phyloP scores from a whole-genome alignment of 2,329 filamentous ascomycete species.

The Trichoderma koningiopsis region DNA sequence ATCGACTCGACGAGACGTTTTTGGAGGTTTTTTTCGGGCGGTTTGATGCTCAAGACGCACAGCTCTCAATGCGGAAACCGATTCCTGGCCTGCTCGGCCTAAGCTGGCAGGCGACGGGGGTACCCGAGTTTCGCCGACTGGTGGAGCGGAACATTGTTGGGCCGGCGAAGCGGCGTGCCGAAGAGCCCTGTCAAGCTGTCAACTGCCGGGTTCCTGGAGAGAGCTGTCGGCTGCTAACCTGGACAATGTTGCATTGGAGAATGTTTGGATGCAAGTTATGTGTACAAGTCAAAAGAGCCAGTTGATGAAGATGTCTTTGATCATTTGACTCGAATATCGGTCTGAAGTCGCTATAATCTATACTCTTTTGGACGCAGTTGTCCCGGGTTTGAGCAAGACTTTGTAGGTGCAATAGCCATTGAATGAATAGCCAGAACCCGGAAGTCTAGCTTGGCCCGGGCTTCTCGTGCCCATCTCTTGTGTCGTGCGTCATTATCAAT shows the following conservation, averaged over 20 bases:
- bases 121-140: conserved; percentile 31
- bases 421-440: conserved; percentile 8
- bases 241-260: neutral
- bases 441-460: neutral
- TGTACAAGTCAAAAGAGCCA: neutral
- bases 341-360: neutral
- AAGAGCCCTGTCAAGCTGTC: conserved; percentile 8
- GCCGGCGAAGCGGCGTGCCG: conserved; percentile 4
- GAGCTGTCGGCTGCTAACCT: neutral
- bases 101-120: conserved; percentile 5
- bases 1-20: conserved; percentile 1
- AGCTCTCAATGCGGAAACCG: conserved; percentile 31
- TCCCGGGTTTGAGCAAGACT: neutral
- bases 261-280: neutral
- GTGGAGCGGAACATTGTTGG: conserved; percentile 16
- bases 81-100: conserved; percentile 23
- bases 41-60: conserved; percentile 25
- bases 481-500: neutral
- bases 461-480: neutral
- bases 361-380: neutral
- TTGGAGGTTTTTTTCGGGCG: conserved; percentile 18
- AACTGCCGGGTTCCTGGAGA: neutral
- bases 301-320: neutral
- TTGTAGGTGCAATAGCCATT: neutral
- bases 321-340: neutral